Conservation (phyloP, 2,329 filamentous ascomycete species). For the Setomelanomma holmii region DNA sequence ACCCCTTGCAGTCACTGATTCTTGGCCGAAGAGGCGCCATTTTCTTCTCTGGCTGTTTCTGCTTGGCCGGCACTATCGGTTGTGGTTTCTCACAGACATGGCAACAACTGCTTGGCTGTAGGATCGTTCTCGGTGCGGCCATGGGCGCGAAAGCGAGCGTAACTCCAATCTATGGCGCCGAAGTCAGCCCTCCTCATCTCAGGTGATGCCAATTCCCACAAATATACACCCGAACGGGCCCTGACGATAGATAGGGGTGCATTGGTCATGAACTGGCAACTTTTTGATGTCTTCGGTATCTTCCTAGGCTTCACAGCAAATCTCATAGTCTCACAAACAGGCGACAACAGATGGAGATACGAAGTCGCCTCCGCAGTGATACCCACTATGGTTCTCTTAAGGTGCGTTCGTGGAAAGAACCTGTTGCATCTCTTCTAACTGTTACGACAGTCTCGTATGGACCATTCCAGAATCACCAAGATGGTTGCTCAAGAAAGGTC, state of each 20-base stretch:
- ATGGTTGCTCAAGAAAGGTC: slow-evolving; percentile 2
- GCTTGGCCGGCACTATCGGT: slow-evolving; percentile 1
- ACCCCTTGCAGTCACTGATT: slow-evolving; percentile 1
- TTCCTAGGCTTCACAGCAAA: slow-evolving; percentile 3
- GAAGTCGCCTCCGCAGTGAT: slow-evolving; percentile 4
- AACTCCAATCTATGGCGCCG: slow-evolving; percentile 1
- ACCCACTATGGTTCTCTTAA: neutral
- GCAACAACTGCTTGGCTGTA: slow-evolving; percentile 1
- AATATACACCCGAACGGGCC: neutral
- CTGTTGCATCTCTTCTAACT: too few species aligned
- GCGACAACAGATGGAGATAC: slow-evolving; percentile 1
- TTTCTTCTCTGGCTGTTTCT: slow-evolving; percentile 2
- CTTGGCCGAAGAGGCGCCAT: slow-evolving; percentile 1
- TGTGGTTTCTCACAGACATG: slow-evolving; percentile 2
- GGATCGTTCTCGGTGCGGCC: slow-evolving; percentile 1
- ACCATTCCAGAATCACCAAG: slow-evolving; percentile 4
- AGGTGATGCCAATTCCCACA: neutral
- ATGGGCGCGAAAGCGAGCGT: slow-evolving; percentile 5
- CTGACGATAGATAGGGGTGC: neutral
- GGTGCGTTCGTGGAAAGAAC: too few species aligned
- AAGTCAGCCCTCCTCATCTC: slow-evolving; percentile 2
- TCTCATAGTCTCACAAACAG: slow-evolving; percentile 1
- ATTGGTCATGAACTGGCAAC: slow-evolving; percentile 4
- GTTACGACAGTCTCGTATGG: slow-evolving; percentile 1
- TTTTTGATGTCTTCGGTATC: slow-evolving; percentile 1